These are phyloP conservation scores for Candida berthetii DNA, from an alignment of 805 yeast species.

Conservation along the genomic window DNA sequence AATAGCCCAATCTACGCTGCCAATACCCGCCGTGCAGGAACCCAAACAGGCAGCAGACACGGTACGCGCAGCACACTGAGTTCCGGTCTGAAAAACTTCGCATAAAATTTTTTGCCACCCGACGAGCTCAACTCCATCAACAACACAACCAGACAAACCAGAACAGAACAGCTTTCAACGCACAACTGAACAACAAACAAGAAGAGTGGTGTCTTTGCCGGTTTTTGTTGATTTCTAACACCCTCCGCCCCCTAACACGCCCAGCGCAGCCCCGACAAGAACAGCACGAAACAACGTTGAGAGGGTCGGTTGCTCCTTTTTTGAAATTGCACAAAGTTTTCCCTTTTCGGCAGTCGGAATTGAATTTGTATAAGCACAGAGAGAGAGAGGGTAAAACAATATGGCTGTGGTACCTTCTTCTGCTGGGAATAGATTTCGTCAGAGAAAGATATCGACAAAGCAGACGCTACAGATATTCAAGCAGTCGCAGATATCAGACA, in stretches of 20 bases:
- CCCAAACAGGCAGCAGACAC: no score
- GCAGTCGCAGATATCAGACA: constrained; percentile 75
- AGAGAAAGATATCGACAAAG: constrained; percentile 90
- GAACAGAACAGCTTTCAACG: neutral
- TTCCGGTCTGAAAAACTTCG: neutral
- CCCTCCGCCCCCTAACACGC: no score
- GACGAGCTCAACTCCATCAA: neutral
- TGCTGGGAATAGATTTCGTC: constrained; percentile 60
- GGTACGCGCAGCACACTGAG: neutral
- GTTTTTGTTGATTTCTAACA: no score
- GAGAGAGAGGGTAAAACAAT: neutral
- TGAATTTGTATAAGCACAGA: no score
- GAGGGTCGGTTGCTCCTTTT: no score
- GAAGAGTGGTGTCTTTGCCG: no score
- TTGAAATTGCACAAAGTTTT: no score
- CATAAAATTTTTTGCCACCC: neutral
- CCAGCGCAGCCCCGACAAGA: no score
- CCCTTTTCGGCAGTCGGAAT: no score
- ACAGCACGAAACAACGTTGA: no score
- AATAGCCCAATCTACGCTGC: no score
- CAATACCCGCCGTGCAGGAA: neutral
- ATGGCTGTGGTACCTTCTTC: constrained; percentile 12
- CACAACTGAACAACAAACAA: neutral
- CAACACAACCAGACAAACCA: neutral
- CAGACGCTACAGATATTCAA: constrained; percentile 73